Conservation (phyloP, 140 eudicot genomes). For the Stevia rebaudiana region DNA sequence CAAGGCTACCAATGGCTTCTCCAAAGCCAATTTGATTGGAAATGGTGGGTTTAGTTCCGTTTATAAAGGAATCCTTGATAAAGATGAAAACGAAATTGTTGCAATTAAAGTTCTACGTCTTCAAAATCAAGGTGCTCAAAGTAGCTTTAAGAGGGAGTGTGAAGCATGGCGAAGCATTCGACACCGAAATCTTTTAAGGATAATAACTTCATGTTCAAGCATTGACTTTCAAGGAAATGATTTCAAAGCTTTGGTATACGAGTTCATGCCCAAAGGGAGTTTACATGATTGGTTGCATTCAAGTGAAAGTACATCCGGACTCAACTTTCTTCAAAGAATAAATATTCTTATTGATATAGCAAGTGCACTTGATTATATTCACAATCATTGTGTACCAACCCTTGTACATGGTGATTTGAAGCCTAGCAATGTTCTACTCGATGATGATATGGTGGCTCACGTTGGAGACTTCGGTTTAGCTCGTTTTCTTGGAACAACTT, state of each 20-base stretch:
- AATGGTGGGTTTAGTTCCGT: neutral
- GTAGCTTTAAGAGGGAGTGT: slow-evolving; percentile 1
- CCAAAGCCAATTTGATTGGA: neutral
- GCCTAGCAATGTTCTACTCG: neutral
- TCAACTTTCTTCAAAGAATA: slow-evolving; percentile 5
- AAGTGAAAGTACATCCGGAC: neutral
- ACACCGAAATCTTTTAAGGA: neutral
- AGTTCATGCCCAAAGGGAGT: slow-evolving; percentile 1
- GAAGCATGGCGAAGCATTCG: neutral
- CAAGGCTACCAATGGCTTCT: too few relatives aligned
- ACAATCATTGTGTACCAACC: neutral
- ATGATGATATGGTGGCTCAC: slow-evolving; percentile 8
- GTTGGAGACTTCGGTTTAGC: neutral
- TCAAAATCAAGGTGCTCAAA: neutral
- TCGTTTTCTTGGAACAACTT: neutral
- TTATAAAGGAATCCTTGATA: neutral
- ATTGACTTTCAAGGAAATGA: slow-evolving; percentile 10
- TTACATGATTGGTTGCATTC: slow-evolving; percentile 2
- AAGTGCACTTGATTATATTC: neutral
- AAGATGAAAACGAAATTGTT: neutral
- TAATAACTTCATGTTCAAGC: slow-evolving; percentile 6
- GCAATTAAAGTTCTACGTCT: neutral
- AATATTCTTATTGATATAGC: neutral
- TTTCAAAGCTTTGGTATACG: slow-evolving; percentile 6
- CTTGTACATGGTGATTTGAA: slow-evolving; percentile 5